phyloP scores from a whole-genome alignment of 2,329 filamentous ascomycete genomes.

The Amauroascus verrucosus region DNA sequence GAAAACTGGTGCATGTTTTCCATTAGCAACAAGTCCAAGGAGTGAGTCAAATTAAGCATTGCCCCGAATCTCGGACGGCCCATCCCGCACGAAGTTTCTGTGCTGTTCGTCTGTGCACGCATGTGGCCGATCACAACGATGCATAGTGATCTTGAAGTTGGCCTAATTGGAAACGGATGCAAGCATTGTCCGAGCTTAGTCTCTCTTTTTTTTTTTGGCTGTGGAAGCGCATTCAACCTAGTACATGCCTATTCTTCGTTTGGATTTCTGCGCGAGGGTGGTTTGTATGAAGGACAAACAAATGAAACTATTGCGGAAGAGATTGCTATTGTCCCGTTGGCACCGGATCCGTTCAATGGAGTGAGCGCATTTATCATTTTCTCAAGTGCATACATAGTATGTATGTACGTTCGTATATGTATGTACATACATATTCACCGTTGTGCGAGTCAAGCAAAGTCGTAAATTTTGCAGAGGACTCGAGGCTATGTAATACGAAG shows the following conservation, averaged over 20 bases:
- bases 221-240: background rate
- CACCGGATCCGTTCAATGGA: too few species aligned
- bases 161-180: background rate
- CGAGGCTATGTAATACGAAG: too few species aligned
- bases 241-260: background rate
- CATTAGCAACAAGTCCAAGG: background rate
- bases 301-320: too few species aligned
- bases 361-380: too few species aligned
- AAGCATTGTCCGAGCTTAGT: background rate
- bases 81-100: background rate
- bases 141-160: background rate
- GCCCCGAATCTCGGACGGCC: constrained; percentile 1
- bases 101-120: constrained; percentile 4
- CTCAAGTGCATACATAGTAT: too few species aligned
- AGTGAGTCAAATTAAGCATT: constrained; percentile 7
- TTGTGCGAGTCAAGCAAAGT: too few species aligned
- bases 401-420: too few species aligned
- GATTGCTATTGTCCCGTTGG: too few species aligned
- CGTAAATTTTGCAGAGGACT: too few species aligned
- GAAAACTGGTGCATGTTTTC: background rate
- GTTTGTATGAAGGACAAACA: background rate
- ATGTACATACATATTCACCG: too few species aligned
- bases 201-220: background rate
- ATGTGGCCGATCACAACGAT: background rate
- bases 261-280: background rate